phyloP scores from a whole-genome alignment of 1,284 basidiomycete species.

The Fomitopsis palustris region DNA sequence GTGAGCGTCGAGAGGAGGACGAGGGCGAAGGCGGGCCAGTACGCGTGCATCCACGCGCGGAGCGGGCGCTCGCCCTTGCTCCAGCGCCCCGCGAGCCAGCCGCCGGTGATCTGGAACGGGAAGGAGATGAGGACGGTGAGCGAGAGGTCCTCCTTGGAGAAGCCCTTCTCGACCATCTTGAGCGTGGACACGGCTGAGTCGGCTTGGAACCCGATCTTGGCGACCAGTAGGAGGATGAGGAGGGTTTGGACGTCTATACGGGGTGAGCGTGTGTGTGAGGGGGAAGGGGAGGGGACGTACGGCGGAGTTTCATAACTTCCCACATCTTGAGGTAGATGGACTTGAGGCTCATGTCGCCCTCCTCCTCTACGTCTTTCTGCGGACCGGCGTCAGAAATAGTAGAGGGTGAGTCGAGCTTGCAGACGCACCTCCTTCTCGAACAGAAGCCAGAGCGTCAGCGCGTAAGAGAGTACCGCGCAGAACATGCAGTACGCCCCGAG shows the following conservation, averaged over 20 bases:
- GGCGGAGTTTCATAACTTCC: neutral
- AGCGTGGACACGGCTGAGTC: conserved; percentile 2
- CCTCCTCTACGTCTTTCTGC: neutral
- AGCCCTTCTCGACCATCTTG: conserved; percentile 2
- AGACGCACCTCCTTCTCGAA: neutral
- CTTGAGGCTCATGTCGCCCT: conserved; percentile 1
- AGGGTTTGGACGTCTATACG: neutral
- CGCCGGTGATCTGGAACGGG: conserved; percentile 2
- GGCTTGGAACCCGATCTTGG: conserved; percentile 1
- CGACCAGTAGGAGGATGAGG: neutral
- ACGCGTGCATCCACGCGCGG: conserved; percentile 1
- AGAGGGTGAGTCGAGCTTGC: too few relatives aligned
- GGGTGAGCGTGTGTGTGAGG: neutral
- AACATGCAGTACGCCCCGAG: conserved; percentile 1
- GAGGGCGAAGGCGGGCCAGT: conserved; percentile 1
- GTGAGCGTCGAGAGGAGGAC: neutral
- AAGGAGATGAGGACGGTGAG: neutral
- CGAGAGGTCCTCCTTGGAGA: conserved; percentile 2
- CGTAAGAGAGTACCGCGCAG: neutral
- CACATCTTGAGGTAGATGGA: conserved; percentile 1
- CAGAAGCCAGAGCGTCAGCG: neutral
- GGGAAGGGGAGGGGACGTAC: neutral
- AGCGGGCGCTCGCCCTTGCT: neutral
- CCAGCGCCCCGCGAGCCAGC: conserved; percentile 1
- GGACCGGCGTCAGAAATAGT: neutral